A percentile compares a stretch with the other conserved stretches of the same genome.
Conservation (phyloP, 352 stramenopile genomes). For the Phytophthora idaei region DNA sequence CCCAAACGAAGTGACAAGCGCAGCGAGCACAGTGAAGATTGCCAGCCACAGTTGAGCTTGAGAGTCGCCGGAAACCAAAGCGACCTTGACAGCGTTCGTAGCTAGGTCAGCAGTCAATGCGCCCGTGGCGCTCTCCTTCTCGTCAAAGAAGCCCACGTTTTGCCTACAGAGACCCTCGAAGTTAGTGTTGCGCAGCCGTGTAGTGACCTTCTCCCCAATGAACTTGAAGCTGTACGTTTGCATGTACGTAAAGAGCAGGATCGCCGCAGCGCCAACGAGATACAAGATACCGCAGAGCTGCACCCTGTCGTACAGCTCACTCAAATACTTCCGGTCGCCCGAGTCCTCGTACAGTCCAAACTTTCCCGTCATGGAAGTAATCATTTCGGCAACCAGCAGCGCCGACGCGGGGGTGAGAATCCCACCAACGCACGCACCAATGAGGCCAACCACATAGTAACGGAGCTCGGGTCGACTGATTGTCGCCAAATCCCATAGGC, state of each 20-base stretch:
- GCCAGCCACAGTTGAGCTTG: neutral
- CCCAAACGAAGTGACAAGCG: slow-evolving; percentile 1
- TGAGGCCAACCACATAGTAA: slow-evolving; percentile 25
- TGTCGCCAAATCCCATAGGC: slow-evolving; percentile 11
- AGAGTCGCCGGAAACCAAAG: slow-evolving; percentile 40
- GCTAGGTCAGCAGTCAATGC: slow-evolving; percentile 55
- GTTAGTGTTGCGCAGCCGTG: slow-evolving; percentile 47
- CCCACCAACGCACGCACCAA: slow-evolving; percentile 32
- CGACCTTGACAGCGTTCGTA: slow-evolving; percentile 52
- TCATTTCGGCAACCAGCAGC: slow-evolving; percentile 49
- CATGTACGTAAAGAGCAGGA: slow-evolving; percentile 43
- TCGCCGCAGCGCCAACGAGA: slow-evolving; percentile 30
- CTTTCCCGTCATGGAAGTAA: slow-evolving; percentile 50
- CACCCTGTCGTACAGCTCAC: slow-evolving; percentile 44
- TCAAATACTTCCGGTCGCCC: slow-evolving; percentile 27
- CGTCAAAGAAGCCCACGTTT: slow-evolving; percentile 79
- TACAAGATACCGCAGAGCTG: slow-evolving; percentile 32
- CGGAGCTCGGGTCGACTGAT: slow-evolving; percentile 15
- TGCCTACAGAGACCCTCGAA: slow-evolving; percentile 47
- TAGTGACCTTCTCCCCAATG: slow-evolving; percentile 50
- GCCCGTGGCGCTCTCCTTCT: slow-evolving; percentile 62
- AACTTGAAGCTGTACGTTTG: slow-evolving; percentile 58
- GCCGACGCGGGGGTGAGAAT: slow-evolving; percentile 43
- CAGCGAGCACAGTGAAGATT: neutral
- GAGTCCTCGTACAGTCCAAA: slow-evolving; percentile 42